Evolutionary conservation across 805 yeast genomes (phyloP).

Genomic region (Ogataea haglerorum): DNA sequence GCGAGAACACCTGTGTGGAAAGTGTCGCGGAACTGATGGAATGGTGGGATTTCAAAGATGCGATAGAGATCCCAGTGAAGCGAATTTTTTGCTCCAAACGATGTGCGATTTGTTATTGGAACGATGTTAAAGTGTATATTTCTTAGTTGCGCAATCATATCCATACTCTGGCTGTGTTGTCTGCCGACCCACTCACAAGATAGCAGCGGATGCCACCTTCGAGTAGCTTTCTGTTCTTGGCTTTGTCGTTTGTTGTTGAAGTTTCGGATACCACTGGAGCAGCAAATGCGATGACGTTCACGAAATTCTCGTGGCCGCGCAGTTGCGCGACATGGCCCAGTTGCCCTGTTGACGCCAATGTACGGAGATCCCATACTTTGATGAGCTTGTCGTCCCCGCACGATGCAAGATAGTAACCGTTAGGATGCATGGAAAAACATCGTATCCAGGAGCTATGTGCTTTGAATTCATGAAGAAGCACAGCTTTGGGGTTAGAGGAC

Average conservation of each 20-base stretch:
- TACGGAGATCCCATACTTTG: conserved; percentile 69
- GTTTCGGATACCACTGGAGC: conserved; percentile 33
- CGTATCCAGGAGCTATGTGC: conserved; percentile 92
- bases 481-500: conserved; percentile 57
- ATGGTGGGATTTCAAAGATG: conserved; percentile 63
- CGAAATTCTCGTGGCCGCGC: conserved; percentile 70
- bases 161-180: conserved; percentile 57
- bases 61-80: conserved; percentile 49
- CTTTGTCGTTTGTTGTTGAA: conserved; percentile 13
- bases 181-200: conserved; percentile 63
- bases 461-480: conserved; percentile 48
- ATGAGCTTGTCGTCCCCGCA: conserved; percentile 79
- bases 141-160: conserved; percentile 10
- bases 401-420: conserved; percentile 64
- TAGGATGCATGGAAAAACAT: conserved; percentile 67
- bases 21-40: conserved; percentile 58
- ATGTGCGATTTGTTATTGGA: conserved; percentile 39
- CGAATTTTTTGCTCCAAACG: conserved; percentile 52
- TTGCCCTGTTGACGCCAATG: conserved; percentile 26
- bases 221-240: conserved; percentile 30
- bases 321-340: conserved; percentile 33
- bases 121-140: conserved; percentile 10
- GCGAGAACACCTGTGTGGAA: conserved; percentile 47
- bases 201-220: conserved; percentile 56
- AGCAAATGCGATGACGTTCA: conserved; percentile 60